Base-by-base conservation (phyloP, 192 early-diverging fungal species). In the Backusella parvicylindrica region DNA sequence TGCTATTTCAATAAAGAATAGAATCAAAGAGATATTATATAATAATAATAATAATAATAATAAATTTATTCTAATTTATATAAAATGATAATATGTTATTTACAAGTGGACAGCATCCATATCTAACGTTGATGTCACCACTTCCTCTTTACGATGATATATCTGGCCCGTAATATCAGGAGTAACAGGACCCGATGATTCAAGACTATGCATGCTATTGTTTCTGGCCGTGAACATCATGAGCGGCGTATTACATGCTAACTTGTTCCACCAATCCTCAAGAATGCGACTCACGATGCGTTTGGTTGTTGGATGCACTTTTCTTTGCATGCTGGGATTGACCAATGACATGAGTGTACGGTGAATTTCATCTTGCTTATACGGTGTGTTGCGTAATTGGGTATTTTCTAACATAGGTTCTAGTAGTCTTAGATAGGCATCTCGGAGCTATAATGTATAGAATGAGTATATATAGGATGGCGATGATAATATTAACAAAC, bases 371-470 rank as follows among this genome's bases (percentile, higher is more conserved):
- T 78, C 36, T 18, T 84, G 77, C 72, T 90, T 90, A 69, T 90
- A 90, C 12, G 71, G 73, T 4, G 73, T 50, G 5, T 73, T 69
- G 15, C 66, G 41, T 12, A 90, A 41, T 35, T 86, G 86, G 0
- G 91, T 91, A 60, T 95, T 92, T 67, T 85, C 80, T 36, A 95
- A 75, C 33, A 93, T 75, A 12, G 91, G 90, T 28, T 84, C 76
- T 33, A 93, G 70, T 2, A 95, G 87, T 23, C 87, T 86, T 67
- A 95, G 72, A 73, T 93, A 93, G 0, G 92, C 87, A 66, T 89
- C 88, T 6, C 92, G 86, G 28, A 92, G 85, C 82, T 86, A 71
- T 6, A 21, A 13, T 56, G 21, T 12, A 68, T 64, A 47, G 36
- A 23, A 56, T 13, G 5, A 21, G 3, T 21, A 50, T 21, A 15